Evolutionary conservation across 2,329 filamentous ascomycete genomes (phyloP).

Genomic region (Pseudogymnoascus sp.): DNA sequence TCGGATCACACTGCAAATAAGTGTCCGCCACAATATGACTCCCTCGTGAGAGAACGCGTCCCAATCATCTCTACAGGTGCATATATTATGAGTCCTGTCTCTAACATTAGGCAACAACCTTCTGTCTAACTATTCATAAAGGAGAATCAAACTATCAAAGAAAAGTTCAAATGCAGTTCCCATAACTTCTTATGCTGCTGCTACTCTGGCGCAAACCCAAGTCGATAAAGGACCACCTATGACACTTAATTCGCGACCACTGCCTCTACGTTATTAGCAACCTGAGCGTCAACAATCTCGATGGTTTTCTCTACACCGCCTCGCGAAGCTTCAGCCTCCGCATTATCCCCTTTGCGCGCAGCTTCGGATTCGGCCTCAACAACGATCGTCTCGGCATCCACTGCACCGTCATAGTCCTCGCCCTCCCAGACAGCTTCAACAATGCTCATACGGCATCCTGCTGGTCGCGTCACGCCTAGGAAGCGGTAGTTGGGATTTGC

Average conservation of each 20-base stretch:
- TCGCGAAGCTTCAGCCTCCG: neutral
- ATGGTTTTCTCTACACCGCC: neutral
- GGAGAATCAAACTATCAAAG: neutral
- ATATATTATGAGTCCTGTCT: neutral
- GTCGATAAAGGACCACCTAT: neutral
- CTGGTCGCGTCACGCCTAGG: conserved; percentile 34
- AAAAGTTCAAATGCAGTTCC: neutral
- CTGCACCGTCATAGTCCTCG: conserved; percentile 17
- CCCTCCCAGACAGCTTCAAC: conserved; percentile 41
- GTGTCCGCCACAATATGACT: neutral
- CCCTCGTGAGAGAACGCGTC: neutral
- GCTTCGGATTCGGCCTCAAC: neutral
- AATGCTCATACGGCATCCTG: conserved; percentile 40
- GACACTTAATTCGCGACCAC: neutral
- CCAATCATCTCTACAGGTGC: neutral
- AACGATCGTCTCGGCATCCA: neutral
- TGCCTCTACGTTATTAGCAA: neutral
- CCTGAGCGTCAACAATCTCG: neutral
- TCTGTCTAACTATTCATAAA: neutral
- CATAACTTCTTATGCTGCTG: neutral
- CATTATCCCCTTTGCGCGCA: neutral
- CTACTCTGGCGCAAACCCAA: neutral
- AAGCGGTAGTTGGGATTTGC: conserved; percentile 38
- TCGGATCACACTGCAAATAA: too few species aligned
- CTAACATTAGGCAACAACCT: neutral